Percentiles rank a stretch among this genome's conserved stretches.
Evolutionary conservation across 352 stramenopile species (phyloP).

Genomic region (Elongisporangium prolatum): DNA sequence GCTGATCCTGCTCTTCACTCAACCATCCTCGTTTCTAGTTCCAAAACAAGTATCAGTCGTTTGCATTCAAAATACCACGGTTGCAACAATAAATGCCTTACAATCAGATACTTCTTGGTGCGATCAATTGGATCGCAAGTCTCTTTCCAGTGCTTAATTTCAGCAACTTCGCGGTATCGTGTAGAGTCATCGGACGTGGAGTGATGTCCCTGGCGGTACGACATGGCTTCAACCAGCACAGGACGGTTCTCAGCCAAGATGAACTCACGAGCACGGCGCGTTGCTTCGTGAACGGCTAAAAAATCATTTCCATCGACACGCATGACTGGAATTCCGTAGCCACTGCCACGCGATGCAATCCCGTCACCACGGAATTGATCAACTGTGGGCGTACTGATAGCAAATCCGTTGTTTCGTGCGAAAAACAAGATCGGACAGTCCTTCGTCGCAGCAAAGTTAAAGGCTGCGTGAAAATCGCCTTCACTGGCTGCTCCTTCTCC

Average conservation of each 20-base stretch:
- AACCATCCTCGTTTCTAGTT: slow-evolving; percentile 78
- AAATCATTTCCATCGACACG: slow-evolving; percentile 98
- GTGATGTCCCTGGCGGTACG: slow-evolving; percentile 97
- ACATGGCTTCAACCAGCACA: slow-evolving; percentile 98
- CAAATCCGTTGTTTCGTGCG: slow-evolving; percentile 98
- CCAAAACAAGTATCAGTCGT: not conserved
- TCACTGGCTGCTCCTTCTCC: slow-evolving; percentile 96
- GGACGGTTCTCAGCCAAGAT: slow-evolving; percentile 88
- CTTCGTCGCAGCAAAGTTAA: slow-evolving; percentile 97
- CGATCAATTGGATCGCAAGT: slow-evolving; percentile 88
- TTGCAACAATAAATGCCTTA: slow-evolving; percentile 16
- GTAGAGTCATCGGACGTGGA: slow-evolving; percentile 98
- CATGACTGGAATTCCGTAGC: slow-evolving; percentile 96
- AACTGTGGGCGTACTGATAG: slow-evolving; percentile 93
- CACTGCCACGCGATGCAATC: slow-evolving; percentile 90
- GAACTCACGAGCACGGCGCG: slow-evolving; percentile 85
- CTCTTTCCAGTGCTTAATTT: slow-evolving; percentile 93
- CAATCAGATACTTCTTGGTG: slow-evolving; percentile 89
- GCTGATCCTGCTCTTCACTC: slow-evolving; percentile 77
- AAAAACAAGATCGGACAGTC: slow-evolving; percentile 97
- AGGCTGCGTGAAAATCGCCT: slow-evolving; percentile 95
- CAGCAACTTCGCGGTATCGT: slow-evolving; percentile 89
- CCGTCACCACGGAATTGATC: slow-evolving; percentile 98
- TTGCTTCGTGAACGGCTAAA: slow-evolving; percentile 94
- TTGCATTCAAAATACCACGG: not conserved